These are phyloP conservation scores for Leucocoprinus leucothites DNA, from an alignment of 768 basidiomycete genomes.

Conservation along the genomic window DNA sequence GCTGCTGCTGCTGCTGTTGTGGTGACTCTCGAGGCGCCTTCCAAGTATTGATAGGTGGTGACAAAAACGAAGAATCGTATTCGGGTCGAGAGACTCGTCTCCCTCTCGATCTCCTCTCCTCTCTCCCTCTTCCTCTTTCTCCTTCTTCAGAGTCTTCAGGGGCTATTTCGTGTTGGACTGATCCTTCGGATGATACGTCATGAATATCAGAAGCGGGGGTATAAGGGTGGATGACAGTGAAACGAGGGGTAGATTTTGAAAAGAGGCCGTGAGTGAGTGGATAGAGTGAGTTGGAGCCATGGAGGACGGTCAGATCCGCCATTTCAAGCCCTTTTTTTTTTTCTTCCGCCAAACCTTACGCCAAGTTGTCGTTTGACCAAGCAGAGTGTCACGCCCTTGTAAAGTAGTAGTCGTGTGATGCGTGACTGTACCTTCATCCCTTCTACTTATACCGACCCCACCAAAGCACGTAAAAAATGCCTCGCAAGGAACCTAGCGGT, in stretches of 20 bases:
- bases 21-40: constrained; percentile 26
- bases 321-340: not conserved
- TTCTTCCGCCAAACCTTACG: too few species aligned
- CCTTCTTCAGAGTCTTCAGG: not conserved
- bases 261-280: constrained; percentile 33
- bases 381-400: not conserved
- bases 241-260: constrained; percentile 18
- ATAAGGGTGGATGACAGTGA: constrained; percentile 9
- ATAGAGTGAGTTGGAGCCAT: constrained; percentile 44
- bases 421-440: not conserved
- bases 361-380: not conserved
- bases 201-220: constrained; percentile 21
- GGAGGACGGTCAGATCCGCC: constrained; percentile 48
- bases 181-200: constrained; percentile 42
- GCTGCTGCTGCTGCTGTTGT: too few species aligned
- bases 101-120: too few species aligned
- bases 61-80: constrained; percentile 35
- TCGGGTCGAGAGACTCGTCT: not conserved
- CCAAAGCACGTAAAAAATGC: constrained; percentile 39
- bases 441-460: not conserved
- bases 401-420: not conserved
- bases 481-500: constrained; percentile 59
- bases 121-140: too few species aligned
- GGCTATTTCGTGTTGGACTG: constrained; percentile 28
- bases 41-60: constrained; percentile 49